These are phyloP conservation scores for Moniliophthora roreri DNA, from an alignment of 1,284 basidiomycete genomes.

Conservation along the genomic window DNA sequence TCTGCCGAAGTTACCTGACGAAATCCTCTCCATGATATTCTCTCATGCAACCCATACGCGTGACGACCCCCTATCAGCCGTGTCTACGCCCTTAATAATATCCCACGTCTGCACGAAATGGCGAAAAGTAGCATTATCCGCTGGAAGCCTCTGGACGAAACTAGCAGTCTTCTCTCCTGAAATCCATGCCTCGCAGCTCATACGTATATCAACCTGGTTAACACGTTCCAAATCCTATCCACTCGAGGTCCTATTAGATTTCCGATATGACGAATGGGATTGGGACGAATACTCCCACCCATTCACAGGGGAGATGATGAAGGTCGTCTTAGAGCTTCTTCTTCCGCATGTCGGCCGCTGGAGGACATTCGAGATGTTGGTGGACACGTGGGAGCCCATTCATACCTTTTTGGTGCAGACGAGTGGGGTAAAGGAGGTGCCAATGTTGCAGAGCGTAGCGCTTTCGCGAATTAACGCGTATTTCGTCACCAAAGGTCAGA, in stretches of 20 bases:
- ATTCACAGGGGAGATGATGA: conserved; percentile 42
- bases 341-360: conserved; percentile 44
- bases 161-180: conserved; percentile 42
- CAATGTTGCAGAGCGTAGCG: conserved; percentile 37
- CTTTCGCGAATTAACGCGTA: conserved; percentile 56
- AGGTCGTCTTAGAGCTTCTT: conserved; percentile 40
- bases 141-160: conserved; percentile 41
- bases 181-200: conserved; percentile 29
- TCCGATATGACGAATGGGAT: conserved; percentile 13
- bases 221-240: conserved; percentile 40
- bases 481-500: conserved; percentile 40
- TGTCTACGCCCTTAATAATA: conserved; percentile 29
- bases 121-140: conserved; percentile 42
- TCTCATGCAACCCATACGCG: conserved; percentile 23
- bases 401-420: conserved; percentile 46
- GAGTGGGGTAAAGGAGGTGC: conserved; percentile 27
- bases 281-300: conserved; percentile 36
- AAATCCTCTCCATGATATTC: conserved; percentile 42
- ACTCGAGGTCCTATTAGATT: conserved; percentile 48
- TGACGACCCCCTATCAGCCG: conserved; percentile 25
- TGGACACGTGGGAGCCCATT: conserved; percentile 58
- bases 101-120: conserved; percentile 48
- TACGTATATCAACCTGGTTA: conserved; percentile 35
- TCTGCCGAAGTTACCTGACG: conserved; percentile 33
- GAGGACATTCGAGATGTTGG: conserved; percentile 44